Conservation (phyloP, 495 filamentous ascomycete genomes). For the Rhypophila decipiens region DNA sequence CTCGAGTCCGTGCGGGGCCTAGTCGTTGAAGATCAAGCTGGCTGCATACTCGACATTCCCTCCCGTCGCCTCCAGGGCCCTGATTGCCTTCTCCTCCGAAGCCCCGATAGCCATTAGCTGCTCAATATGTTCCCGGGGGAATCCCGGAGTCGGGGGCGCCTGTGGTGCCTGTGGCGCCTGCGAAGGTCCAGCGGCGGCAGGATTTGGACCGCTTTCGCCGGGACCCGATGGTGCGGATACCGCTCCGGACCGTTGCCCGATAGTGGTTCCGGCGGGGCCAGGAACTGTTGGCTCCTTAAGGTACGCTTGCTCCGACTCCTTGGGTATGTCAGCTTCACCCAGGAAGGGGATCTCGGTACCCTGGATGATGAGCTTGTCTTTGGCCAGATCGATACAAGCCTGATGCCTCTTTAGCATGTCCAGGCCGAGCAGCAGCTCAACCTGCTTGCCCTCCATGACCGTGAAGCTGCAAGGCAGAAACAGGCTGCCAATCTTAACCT, state of each 20-base stretch:
- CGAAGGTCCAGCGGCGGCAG: slow-evolving; percentile 16
- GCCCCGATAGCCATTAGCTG: slow-evolving; percentile 77
- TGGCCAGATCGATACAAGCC: slow-evolving; percentile 80
- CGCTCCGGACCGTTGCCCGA: slow-evolving; percentile 79
- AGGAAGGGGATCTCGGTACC: slow-evolving; percentile 83
- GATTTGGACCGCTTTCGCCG: slow-evolving; percentile 11
- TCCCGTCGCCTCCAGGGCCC: slow-evolving; percentile 71
- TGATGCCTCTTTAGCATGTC: slow-evolving; percentile 96
- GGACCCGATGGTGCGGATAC: slow-evolving; percentile 63
- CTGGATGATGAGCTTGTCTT: slow-evolving; percentile 76
- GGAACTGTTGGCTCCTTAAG: slow-evolving; percentile 78
- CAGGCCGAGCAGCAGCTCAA: slow-evolving; percentile 88
- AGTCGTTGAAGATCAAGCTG: slow-evolving; percentile 62
- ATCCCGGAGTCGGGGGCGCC: slow-evolving; percentile 25
- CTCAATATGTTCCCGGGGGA: slow-evolving; percentile 57
- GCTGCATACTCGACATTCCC: slow-evolving; percentile 86
- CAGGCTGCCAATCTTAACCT: slow-evolving; percentile 83
- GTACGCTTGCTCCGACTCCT: slow-evolving; percentile 62
- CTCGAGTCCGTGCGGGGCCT: too few relatives aligned
- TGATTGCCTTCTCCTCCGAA: slow-evolving; percentile 66
- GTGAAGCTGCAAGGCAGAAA: slow-evolving; percentile 93
- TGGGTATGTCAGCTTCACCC: slow-evolving; percentile 88
- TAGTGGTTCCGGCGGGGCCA: slow-evolving; percentile 77
- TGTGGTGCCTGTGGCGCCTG: slow-evolving; percentile 16
- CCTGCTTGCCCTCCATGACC: slow-evolving; percentile 99